These are phyloP conservation scores for Hymenotorrendiella dingleyae DNA, from an alignment of 2,329 filamentous ascomycete genomes.

Conservation along the genomic window DNA sequence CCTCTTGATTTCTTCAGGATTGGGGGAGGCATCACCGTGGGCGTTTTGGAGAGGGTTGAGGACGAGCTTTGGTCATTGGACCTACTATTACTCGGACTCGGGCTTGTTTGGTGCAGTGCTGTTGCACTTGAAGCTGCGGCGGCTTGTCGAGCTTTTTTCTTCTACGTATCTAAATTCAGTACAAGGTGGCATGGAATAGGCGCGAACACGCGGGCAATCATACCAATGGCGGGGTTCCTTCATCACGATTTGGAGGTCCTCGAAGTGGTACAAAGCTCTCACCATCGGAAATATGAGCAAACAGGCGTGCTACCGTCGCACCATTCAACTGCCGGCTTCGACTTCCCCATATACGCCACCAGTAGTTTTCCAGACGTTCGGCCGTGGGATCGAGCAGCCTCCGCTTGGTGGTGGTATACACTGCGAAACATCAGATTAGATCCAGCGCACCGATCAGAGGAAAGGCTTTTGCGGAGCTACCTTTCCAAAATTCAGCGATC, in stretches of 20 bases:
- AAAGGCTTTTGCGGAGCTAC: slow-evolving; percentile 32
- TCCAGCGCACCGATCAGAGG: slow-evolving; percentile 1
- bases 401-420: slow-evolving; percentile 55
- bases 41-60: slow-evolving; percentile 25
- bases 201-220: slow-evolving; percentile 16
- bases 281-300: slow-evolving; percentile 52
- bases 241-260: slow-evolving; percentile 48
- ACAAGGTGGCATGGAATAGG: slow-evolving; percentile 6
- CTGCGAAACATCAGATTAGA: slow-evolving; percentile 33
- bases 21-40: slow-evolving; percentile 42
- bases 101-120: slow-evolving; percentile 8
- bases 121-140: slow-evolving; percentile 22
- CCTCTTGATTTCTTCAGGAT: slow-evolving; percentile 55
- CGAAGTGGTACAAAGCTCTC: slow-evolving; percentile 51
- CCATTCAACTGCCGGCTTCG: slow-evolving; percentile 42
- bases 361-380: slow-evolving; percentile 57
- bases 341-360: slow-evolving; percentile 62
- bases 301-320: slow-evolving; percentile 47
- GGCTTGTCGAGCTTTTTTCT: slow-evolving; percentile 14
- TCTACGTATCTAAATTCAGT: slow-evolving; percentile 24
- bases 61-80: slow-evolving; percentile 22
- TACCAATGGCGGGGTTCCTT: slow-evolving; percentile 41
- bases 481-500: slow-evolving; percentile 49
- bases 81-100: slow-evolving; percentile 14
- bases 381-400: slow-evolving; percentile 56